phyloP scores from a whole-genome alignment of 139 green algal genomes.

The Chlamydomonas urium region DNA sequence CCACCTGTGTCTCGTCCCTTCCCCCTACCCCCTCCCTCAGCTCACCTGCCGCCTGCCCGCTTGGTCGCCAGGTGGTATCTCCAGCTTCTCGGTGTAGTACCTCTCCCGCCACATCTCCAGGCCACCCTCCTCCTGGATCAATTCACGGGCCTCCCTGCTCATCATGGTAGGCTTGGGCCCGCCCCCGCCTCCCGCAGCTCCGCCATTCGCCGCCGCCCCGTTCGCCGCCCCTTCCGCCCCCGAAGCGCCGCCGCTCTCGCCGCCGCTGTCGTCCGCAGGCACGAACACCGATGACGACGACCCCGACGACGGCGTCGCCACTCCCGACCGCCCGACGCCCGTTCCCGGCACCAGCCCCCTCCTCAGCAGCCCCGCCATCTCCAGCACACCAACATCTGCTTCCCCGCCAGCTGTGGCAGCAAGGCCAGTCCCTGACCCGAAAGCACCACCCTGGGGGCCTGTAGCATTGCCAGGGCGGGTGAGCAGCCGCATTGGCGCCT shows the following conservation, averaged over 20 bases:
- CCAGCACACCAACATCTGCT: neutral
- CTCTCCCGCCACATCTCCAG: slow-evolving; percentile 68
- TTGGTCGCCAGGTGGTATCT: slow-evolving; percentile 23
- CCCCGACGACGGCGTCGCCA: neutral
- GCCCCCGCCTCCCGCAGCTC: neutral
- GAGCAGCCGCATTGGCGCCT: neutral
- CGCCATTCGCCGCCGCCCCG: neutral
- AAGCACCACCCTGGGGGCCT: no score
- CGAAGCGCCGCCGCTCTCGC: neutral
- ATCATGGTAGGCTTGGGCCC: slow-evolving; percentile 74
- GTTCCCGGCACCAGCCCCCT: neutral
- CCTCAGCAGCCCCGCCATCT: neutral
- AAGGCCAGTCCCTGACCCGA: no score
- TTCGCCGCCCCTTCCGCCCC: neutral
- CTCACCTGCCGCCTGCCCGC: neutral
- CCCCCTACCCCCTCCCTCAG: no score
- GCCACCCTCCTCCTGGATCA: slow-evolving; percentile 51
- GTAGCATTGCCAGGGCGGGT: neutral
- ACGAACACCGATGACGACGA: no score
- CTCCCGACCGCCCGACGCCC: neutral
- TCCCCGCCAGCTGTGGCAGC: no score
- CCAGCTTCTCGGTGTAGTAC: slow-evolving; percentile 87
- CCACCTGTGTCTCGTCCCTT: no score
- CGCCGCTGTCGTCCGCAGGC: no score
- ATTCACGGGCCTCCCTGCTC: slow-evolving; percentile 56